Evolutionary conservation across 345 rosid genomes (phyloP).

Genomic region (Aquilaria malaccensis): DNA sequence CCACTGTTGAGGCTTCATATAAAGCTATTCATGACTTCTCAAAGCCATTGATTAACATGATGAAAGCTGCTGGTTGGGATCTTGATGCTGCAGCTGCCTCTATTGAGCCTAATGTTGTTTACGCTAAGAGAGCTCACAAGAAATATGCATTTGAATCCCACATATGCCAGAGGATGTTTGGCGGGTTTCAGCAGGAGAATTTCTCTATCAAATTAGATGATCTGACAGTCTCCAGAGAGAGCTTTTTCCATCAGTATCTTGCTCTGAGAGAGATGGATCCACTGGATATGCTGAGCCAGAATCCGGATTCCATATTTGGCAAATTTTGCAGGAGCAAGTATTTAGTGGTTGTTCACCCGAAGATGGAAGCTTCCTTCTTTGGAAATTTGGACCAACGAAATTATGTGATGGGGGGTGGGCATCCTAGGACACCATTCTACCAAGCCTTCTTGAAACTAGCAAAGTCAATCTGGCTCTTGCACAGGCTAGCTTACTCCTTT

Average conservation of each 20-base stretch:
- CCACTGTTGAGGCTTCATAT: conserved; percentile 54
- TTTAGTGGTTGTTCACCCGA: conserved; percentile 59
- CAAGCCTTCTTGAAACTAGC: conserved; percentile 72
- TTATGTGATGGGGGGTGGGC: conserved; percentile 64
- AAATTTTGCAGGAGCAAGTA: conserved; percentile 67
- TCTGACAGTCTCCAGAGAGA: conserved; percentile 32
- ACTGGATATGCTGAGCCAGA: conserved; percentile 56
- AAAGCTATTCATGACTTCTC: conserved; percentile 84
- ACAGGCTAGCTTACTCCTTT: conserved; percentile 66
- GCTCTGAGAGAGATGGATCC: conserved; percentile 68
- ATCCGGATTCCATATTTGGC: conserved; percentile 71
- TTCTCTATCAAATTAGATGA: conserved; percentile 42
- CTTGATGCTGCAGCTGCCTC: conserved; percentile 84
- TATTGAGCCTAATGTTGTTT: conserved; percentile 61
- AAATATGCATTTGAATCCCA: conserved; percentile 79
- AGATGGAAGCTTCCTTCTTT: conserved; percentile 89
- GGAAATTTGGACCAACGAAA: conserved; percentile 74
- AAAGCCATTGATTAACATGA: conserved; percentile 78
- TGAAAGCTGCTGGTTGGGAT: conserved; percentile 94
- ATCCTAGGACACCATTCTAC: conserved; percentile 75
- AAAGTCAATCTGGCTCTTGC: conserved; percentile 72
- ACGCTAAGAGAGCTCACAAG: conserved; percentile 82
- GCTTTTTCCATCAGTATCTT: conserved; percentile 66
- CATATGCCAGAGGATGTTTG: conserved; percentile 76
- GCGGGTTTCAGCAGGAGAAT: conserved; percentile 63